Evolutionary conservation across 345 rosid genomes (phyloP).

Genomic region (Balakata baccata): DNA sequence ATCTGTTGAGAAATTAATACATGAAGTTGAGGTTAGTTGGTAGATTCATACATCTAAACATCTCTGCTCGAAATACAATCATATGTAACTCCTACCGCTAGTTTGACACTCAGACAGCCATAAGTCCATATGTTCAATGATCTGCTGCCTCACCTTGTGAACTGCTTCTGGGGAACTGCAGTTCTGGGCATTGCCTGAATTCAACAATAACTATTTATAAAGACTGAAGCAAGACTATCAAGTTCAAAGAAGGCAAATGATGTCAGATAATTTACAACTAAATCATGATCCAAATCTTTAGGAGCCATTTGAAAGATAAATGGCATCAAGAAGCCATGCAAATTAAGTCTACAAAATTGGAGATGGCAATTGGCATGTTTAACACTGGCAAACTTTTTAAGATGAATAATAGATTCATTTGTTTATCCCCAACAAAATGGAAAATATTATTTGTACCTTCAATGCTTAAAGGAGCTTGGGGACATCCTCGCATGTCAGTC

Average conservation of each 20-base stretch:
- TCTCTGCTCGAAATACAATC: constrained; percentile 6
- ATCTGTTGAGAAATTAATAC: constrained; percentile 25
- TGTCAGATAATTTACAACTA: background rate
- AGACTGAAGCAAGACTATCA: background rate
- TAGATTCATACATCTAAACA: background rate
- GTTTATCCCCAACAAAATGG: background rate
- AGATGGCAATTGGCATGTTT: background rate
- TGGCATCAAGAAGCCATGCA: background rate
- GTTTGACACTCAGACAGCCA: constrained; percentile 81
- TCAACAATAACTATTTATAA: background rate
- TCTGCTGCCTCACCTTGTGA: constrained; percentile 71
- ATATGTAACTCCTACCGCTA: constrained; percentile 38
- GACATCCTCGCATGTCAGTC: constrained; percentile 92
- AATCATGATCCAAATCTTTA: background rate
- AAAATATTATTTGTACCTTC: constrained; percentile 49
- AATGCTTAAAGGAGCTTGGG: constrained; percentile 65
- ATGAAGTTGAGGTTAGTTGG: background rate
- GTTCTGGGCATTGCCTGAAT: constrained; percentile 63
- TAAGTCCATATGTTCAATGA: constrained; percentile 72
- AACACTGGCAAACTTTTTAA: no score
- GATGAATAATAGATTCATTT: background rate
- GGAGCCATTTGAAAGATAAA: background rate
- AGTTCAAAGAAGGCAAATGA: background rate
- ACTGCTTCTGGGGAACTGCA: constrained; percentile 89
- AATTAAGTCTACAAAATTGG: background rate